phyloP scores from a whole-genome alignment of 371 early-diverging fungal genomes.

The Cokeromyces recurvatus region DNA sequence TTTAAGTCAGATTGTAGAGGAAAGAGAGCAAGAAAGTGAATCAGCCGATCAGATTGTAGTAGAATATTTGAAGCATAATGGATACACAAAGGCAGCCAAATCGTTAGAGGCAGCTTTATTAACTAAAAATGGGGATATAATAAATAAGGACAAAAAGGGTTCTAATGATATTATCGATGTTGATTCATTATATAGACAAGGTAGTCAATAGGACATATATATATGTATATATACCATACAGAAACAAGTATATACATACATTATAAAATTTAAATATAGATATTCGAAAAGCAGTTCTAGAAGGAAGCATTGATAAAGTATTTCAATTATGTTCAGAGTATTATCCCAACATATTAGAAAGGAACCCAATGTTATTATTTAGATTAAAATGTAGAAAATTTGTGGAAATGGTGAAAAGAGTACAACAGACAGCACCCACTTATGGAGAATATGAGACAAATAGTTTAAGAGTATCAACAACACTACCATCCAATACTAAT shows the following conservation, averaged over 20 bases:
- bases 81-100: conserved; percentile 66
- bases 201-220: too few relatives aligned
- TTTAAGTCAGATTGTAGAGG: background rate
- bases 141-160: too few relatives aligned
- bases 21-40: too few relatives aligned
- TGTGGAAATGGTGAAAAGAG: conserved; percentile 70
- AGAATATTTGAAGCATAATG: conserved; percentile 73
- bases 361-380: conserved; percentile 49
- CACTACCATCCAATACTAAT: too few relatives aligned
- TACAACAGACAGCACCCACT: conserved; percentile 39
- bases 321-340: conserved; percentile 51
- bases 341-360: conserved; percentile 61
- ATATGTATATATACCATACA: background rate
- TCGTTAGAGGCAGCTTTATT: conserved; percentile 29
- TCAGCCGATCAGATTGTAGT: conserved; percentile 53
- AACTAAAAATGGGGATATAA: too few relatives aligned
- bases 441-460: conserved; percentile 16
- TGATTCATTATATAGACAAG: too few relatives aligned
- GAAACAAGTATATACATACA: background rate
- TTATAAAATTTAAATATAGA: conserved; percentile 24
- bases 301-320: conserved; percentile 73
- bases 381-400: conserved; percentile 83
- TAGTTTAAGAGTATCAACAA: conserved; percentile 21
- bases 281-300: conserved; percentile 63
- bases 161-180: too few relatives aligned